phyloP scores from a whole-genome alignment of 2,329 filamentous ascomycete genomes.

The Macroventuria anomochaeta region DNA sequence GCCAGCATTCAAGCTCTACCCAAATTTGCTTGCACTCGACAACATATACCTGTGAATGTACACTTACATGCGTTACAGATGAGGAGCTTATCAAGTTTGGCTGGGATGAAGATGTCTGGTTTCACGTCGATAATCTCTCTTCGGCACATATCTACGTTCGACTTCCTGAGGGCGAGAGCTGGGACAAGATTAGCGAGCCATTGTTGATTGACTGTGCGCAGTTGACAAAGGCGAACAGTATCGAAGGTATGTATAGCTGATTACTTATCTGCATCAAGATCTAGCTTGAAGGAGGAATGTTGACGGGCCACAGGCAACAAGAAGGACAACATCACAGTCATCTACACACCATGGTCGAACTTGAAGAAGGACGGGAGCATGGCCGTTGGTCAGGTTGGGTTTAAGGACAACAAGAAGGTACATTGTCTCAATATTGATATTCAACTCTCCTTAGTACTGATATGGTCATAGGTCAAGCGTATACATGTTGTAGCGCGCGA shows the following conservation, averaged over 20 bases:
- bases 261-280: background rate
- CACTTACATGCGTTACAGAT: conserved; percentile 63
- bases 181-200: conserved; percentile 79
- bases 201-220: conserved; percentile 91
- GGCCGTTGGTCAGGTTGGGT: conserved; percentile 92
- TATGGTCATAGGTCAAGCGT: conserved; percentile 70
- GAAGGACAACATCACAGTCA: conserved; percentile 94
- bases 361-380: conserved; percentile 94
- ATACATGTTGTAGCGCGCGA: conserved; percentile 80
- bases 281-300: background rate
- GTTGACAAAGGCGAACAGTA: conserved; percentile 97
- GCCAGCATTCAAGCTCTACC: no score
- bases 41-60: no score
- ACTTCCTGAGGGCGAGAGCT: conserved; percentile 76
- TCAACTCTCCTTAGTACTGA: background rate
- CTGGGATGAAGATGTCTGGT: conserved; percentile 97
- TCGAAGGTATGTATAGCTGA: conserved; percentile 77
- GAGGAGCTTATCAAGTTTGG: conserved; percentile 95
- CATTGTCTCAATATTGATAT: background rate
- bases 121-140: conserved; percentile 96
- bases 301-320: conserved; percentile 75
- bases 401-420: conserved; percentile 82
- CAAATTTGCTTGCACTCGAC: no score
- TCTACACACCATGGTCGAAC: conserved; percentile 98
- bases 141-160: conserved; percentile 96